These are phyloP conservation scores for Capronia coronata DNA, from an alignment of 2,329 filamentous ascomycete species.

Conservation along the genomic window DNA sequence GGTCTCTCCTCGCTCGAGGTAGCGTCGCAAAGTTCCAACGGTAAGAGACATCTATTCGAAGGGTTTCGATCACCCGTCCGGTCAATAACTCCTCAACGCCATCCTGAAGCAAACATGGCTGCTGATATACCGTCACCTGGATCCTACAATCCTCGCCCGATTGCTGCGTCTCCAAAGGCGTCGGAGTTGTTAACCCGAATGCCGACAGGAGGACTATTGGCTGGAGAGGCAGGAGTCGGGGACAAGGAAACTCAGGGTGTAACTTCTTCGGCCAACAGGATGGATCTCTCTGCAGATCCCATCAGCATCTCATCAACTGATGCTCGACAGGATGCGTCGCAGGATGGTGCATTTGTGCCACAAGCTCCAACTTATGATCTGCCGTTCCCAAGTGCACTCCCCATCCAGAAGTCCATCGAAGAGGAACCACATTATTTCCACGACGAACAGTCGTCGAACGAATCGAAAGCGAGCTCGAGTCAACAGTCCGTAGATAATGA, in stretches of 20 bases:
- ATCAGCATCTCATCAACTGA: neutral
- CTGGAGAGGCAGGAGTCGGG: neutral
- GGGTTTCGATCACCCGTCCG: constrained; percentile 1
- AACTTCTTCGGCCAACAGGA: neutral
- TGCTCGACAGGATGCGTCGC: neutral
- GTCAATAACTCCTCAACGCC: neutral
- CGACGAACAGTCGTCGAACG: constrained; percentile 17
- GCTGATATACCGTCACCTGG: neutral
- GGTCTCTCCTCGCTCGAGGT: neutral
- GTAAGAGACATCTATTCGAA: neutral
- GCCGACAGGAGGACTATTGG: neutral
- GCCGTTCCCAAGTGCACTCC: constrained; percentile 16
- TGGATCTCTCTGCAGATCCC: constrained; percentile 2
- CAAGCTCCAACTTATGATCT: constrained; percentile 9
- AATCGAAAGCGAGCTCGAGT: constrained; percentile 27
- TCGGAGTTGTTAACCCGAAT: neutral
- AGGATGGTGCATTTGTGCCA: neutral
- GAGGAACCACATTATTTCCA: constrained; percentile 20
- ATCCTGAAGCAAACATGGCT: neutral
- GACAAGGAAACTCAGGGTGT: neutral
- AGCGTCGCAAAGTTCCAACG: neutral
- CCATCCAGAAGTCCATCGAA: constrained; percentile 28
- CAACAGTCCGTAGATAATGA: constrained; percentile 28
- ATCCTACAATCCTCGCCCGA: neutral
- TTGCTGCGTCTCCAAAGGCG: neutral